phyloP scores from a whole-genome alignment of 352 stramenopile species.

The Peronosclerospora sorghi region DNA sequence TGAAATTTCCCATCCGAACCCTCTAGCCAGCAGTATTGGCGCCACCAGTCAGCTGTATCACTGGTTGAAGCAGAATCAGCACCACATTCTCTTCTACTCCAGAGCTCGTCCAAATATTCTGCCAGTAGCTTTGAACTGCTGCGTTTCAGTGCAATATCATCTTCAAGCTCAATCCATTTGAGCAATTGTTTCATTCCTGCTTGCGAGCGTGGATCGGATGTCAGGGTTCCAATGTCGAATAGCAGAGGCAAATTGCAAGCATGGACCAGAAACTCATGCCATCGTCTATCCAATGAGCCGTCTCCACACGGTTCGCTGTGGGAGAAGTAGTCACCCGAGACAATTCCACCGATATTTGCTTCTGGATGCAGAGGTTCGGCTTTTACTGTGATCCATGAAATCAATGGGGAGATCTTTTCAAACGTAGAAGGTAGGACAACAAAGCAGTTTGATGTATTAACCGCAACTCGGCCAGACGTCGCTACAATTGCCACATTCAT shows the following conservation, averaged over 20 bases:
- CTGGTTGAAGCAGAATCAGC: not conserved
- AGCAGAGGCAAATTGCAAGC: slow-evolving; percentile 29
- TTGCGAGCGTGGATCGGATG: slow-evolving; percentile 9
- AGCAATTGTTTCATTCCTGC: slow-evolving; percentile 24
- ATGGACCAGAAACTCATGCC: slow-evolving; percentile 30
- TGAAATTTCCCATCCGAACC: slow-evolving; percentile 31
- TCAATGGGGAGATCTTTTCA: slow-evolving; percentile 15
- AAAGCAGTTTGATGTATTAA: slow-evolving; percentile 12
- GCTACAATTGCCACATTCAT: slow-evolving; percentile 23
- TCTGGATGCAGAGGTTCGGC: not conserved
- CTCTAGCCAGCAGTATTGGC: slow-evolving; percentile 25
- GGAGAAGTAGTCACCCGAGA: slow-evolving; percentile 13
- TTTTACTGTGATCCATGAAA: slow-evolving; percentile 17
- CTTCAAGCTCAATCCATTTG: slow-evolving; percentile 37
- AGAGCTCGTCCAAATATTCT: slow-evolving; percentile 31
- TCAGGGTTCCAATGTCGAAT: slow-evolving; percentile 16
- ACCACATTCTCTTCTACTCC: slow-evolving; percentile 9
- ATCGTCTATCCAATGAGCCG: slow-evolving; percentile 10
- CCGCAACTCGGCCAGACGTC: slow-evolving; percentile 4
- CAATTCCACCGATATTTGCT: slow-evolving; percentile 2
- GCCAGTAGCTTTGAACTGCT: slow-evolving; percentile 37
- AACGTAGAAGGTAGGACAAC: slow-evolving; percentile 18
- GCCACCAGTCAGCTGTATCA: slow-evolving; percentile 12
- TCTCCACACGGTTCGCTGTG: not conserved
- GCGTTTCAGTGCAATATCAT: slow-evolving; percentile 18